Percentiles rank a stretch among this genome's conserved stretches.
Evolutionary conservation across 192 early-diverging fungal species (phyloP).

Genomic region (Coemansia sp.): DNA sequence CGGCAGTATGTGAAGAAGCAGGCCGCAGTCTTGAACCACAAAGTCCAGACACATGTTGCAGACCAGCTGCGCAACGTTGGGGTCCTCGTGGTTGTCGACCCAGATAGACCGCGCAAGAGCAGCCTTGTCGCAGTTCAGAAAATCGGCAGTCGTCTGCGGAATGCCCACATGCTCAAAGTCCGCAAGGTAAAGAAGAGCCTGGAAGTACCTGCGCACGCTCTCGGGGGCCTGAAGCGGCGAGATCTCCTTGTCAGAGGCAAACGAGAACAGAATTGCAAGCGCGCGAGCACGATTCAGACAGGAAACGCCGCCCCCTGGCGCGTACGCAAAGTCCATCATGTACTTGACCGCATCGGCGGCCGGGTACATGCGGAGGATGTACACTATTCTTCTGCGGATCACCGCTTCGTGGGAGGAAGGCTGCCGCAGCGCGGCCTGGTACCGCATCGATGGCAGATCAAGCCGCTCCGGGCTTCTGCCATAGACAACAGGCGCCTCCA

Average conservation of each 20-base stretch:
- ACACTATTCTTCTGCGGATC: conserved; percentile 56
- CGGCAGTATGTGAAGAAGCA: conserved; percentile 64
- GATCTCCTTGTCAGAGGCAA: conserved; percentile 56
- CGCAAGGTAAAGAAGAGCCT: conserved; percentile 63
- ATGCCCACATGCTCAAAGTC: conserved; percentile 75
- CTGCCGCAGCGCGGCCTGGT: conserved; percentile 26
- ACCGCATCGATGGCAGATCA: conserved; percentile 41
- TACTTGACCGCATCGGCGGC: conserved; percentile 37
- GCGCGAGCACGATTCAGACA: conserved; percentile 63
- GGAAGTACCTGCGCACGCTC: conserved; percentile 57
- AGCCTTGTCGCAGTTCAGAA: conserved; percentile 65
- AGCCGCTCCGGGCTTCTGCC: conserved; percentile 8
- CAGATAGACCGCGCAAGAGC: conserved; percentile 70
- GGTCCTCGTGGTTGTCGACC: conserved; percentile 62
- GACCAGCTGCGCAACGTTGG: conserved; percentile 62
- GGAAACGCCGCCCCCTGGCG: conserved; percentile 36
- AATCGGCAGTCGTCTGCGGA: conserved; percentile 59
- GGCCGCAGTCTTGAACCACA: conserved; percentile 58
- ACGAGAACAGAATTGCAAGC: conserved; percentile 59
- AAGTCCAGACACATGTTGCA: conserved; percentile 77
- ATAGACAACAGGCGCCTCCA: conserved; percentile 21
- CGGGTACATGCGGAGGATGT: conserved; percentile 51
- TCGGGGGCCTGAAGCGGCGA: conserved; percentile 27
- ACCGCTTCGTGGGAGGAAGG: conserved; percentile 38
- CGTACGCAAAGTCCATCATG: conserved; percentile 58